phyloP scores from a whole-genome alignment of 2,329 filamentous ascomycete genomes.

The Elsinoe batatas region DNA sequence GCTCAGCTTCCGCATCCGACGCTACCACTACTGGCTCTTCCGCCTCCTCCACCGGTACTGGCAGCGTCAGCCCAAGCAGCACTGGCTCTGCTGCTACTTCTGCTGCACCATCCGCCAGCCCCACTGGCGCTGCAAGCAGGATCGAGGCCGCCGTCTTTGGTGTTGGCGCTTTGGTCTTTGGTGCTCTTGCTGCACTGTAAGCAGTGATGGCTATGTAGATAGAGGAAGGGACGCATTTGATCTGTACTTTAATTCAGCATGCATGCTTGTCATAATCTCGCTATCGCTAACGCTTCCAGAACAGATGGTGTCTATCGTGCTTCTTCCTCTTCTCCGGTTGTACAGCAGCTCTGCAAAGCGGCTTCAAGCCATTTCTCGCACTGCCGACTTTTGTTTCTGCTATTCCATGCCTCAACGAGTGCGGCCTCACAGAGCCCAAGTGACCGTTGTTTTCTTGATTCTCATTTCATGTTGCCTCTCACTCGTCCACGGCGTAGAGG shows the following conservation, averaged over 20 bases:
- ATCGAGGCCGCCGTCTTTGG: slow-evolving; percentile 10
- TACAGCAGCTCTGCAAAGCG: no score
- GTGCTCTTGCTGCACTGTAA: slow-evolving; percentile 8
- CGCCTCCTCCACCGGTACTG: background rate
- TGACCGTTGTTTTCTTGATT: no score
- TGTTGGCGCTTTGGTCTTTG: slow-evolving; percentile 9
- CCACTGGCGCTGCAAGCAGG: slow-evolving; percentile 5
- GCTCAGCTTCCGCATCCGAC: slow-evolving; percentile 1
- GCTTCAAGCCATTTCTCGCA: no score
- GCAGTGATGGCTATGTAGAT: background rate
- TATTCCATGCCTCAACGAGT: no score
- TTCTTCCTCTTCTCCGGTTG: no score
- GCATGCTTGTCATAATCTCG: no score
- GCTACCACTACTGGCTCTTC: slow-evolving; percentile 1
- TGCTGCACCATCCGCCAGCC: background rate
- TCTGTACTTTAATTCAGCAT: no score
- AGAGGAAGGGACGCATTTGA: background rate
- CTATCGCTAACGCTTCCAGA: no score
- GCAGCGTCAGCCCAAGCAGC: background rate
- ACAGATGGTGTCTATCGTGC: no score
- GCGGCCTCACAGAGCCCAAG: no score
- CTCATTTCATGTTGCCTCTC: background rate
- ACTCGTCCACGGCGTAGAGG: slow-evolving; percentile 75
- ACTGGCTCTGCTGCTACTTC: background rate
- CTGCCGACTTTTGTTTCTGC: no score